Conservation (phyloP, 768 basidiomycete genomes). For the Coprinopsis sp. region DNA sequence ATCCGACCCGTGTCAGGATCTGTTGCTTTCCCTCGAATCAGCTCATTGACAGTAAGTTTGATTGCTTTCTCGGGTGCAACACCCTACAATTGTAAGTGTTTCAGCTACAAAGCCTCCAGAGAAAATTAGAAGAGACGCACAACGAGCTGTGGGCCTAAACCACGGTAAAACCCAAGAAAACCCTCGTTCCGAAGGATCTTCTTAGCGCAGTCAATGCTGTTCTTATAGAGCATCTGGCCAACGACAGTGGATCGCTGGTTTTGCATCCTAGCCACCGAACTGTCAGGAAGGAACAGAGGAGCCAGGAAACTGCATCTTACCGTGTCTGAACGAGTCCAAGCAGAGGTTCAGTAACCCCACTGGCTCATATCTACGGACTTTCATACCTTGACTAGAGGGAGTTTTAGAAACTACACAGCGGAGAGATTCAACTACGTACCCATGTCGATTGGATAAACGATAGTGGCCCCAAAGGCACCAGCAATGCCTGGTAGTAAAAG, state of each 20-base stretch:
- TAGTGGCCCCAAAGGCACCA: constrained; percentile 93
- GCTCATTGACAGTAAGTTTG: constrained; percentile 94
- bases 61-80: constrained; percentile 98
- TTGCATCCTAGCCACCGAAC: constrained; percentile 64
- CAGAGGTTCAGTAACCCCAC: constrained; percentile 1
- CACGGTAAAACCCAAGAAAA: constrained; percentile 91
- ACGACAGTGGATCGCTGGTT: constrained; percentile 97
- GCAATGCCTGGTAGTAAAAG: constrained; percentile 59
- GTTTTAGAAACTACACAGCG: not conserved
- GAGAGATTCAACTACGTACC: constrained; percentile 43
- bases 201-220: constrained; percentile 88
- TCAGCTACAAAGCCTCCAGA: not conserved
- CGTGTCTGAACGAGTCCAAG: constrained; percentile 43
- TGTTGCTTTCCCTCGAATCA: constrained; percentile 76
- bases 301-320: constrained; percentile 28
- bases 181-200: constrained; percentile 97
- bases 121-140: constrained; percentile 40
- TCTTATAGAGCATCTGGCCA: constrained; percentile 95
- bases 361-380: not conserved
- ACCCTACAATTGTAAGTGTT: constrained; percentile 46
- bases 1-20: constrained; percentile 97
- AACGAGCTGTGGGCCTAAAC: constrained; percentile 90
- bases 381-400: constrained; percentile 65
- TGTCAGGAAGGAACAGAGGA: not conserved
- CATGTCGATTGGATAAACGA: constrained; percentile 95